Evolutionary conservation across 768 basidiomycete species (phyloP), one percentile per base, ranked within the genome.

Genomic region (Mrakia blollopis): DNA sequence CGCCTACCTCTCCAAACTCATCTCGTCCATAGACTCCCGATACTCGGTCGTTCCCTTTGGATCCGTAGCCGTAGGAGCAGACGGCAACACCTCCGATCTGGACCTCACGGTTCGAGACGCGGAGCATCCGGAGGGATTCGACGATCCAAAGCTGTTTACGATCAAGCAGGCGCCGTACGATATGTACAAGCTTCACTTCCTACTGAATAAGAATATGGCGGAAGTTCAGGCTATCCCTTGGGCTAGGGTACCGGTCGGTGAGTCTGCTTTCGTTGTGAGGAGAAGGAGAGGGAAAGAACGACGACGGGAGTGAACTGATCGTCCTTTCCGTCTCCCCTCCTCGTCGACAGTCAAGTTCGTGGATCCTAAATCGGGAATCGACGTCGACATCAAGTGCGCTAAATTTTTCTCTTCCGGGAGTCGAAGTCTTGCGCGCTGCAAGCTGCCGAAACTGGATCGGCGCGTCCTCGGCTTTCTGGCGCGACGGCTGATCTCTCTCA

Each of bases 331-430:
- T 25, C 16, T 3, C 1, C 21, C 35, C 21, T 63, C 13, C 21
- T 63, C 13, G 0, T 13, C 28, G 7, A 16, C 67, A 76, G 75
- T 76, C 75, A 76, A 76, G 37, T 76, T 50, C 25, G 16, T 25
- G 14, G 67, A 70, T 41, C 75, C 75, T 5, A 37, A 32, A 1
- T 57, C 52, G 16, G 68, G 47, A 6, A 76, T 76, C 7, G 75
- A 76, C 14, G 65, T 76, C n/a, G 75, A 76, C 32, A 67, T 76
- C 57, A 76, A 76, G 75, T 76, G 32, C 35, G 75, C 25, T 3
- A 3, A 9, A 2, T 1, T 2, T 50, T 9, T 16, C 7, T 14
- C 47, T 50, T 50, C 3, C 11, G 14, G 16, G n/a, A n/a, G n/a
- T n/a, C n/a, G n/a, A n/a, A 50, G 47, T 18, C 18, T 50, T 14